phyloP scores from a whole-genome alignment of 805 yeast genomes.

The Saccharomyces paradoxus region DNA sequence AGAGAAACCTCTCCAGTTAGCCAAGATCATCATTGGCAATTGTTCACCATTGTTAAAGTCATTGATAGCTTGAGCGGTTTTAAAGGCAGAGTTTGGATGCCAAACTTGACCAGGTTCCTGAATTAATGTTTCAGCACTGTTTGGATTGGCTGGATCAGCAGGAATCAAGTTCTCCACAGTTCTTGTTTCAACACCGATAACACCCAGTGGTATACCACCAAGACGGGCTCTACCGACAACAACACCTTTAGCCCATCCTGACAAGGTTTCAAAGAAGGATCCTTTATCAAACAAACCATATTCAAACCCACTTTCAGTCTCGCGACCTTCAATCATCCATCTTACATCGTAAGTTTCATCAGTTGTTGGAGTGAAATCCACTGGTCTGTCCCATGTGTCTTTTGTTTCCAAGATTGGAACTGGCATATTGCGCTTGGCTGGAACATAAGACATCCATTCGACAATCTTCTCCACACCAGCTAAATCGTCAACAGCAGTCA shows the following conservation, averaged over 20 bases:
- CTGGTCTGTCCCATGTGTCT: conserved; percentile 90
- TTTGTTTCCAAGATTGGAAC: conserved; percentile 79
- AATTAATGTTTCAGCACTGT: conserved; percentile 74
- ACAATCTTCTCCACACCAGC: conserved; percentile 93
- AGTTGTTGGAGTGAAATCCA: conserved; percentile 68
- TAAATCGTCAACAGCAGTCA: conserved; percentile 93
- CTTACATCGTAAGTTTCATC: conserved; percentile 81
- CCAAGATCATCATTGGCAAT: conserved; percentile 92
- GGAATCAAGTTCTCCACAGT: conserved; percentile 83
- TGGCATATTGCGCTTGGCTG: conserved; percentile 81
- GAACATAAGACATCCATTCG: conserved; percentile 93
- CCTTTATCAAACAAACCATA: conserved; percentile 84
- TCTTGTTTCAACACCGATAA: conserved; percentile 91
- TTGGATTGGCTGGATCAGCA: conserved; percentile 98
- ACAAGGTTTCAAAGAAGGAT: conserved; percentile 91
- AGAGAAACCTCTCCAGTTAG: conserved; percentile 99
- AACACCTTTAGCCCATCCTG: conserved; percentile 98
- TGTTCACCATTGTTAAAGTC: conserved; percentile 98
- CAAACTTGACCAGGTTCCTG: conserved; percentile 99
- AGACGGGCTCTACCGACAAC: conserved; percentile 97
- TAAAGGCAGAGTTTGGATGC: conserved; percentile 98
- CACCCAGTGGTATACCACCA: conserved; percentile 98
- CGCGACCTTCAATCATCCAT: conserved; percentile 86
- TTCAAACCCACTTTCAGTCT: conserved; percentile 64
- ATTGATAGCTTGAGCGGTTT: conserved; percentile 96